Evolutionary conservation across 345 rosid species (phyloP).

Genomic region (Laguncularia racemosa): DNA sequence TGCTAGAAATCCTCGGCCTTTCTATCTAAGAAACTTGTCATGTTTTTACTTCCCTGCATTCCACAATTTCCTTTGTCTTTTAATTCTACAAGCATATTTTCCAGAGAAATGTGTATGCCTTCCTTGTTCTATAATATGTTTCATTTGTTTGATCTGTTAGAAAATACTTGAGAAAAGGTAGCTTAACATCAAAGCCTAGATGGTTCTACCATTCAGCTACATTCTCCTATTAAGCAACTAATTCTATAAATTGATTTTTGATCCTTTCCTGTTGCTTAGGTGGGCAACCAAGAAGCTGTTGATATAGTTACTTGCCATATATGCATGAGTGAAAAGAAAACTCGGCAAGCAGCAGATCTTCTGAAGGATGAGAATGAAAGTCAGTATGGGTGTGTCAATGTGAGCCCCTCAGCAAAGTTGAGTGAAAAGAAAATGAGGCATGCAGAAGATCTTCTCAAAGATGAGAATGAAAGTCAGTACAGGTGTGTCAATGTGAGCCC

Average conservation of each 20-base stretch:
- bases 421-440: neutral
- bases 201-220: too few relatives aligned
- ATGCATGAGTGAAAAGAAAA: constrained; percentile 28
- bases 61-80: neutral
- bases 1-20: neutral
- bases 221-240: too few relatives aligned
- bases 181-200: too few relatives aligned
- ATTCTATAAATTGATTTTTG: neutral
- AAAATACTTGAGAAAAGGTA: too few relatives aligned
- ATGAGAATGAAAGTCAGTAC: constrained; percentile 20
- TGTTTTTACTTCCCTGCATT: too few relatives aligned
- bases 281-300: constrained; percentile 69
- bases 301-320: constrained; percentile 27
- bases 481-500: constrained; percentile 57
- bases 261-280: constrained; percentile 21
- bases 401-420: constrained; percentile 63
- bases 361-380: constrained; percentile 15
- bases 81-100: too few relatives aligned
- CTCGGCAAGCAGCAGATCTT: constrained; percentile 7
- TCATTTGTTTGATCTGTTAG: too few relatives aligned
- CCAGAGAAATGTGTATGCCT: too few relatives aligned
- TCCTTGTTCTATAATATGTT: too few relatives aligned
- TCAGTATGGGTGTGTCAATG: constrained; percentile 35
- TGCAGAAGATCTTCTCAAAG: neutral
- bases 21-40: neutral